phyloP scores from a whole-genome alignment of 177 flowering plant genomes.

The Telopea speciosissima region DNA sequence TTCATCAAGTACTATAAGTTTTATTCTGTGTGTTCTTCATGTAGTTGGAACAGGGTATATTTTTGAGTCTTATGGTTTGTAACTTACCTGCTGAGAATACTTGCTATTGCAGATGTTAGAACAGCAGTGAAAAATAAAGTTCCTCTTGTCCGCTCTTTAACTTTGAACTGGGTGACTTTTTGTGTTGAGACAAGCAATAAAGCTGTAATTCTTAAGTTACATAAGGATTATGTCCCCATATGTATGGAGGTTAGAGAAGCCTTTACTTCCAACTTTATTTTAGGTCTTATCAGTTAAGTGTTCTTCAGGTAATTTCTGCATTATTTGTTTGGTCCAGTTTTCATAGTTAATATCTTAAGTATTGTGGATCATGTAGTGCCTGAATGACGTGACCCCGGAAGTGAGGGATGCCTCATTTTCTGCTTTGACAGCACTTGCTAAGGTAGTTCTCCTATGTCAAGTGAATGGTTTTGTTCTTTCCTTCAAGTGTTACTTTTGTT shows the following conservation, averaged over 20 bases:
- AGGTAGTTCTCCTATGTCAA: constrained; percentile 61
- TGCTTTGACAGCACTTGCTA: constrained; percentile 90
- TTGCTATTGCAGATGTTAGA: constrained; percentile 65
- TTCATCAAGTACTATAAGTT: no score
- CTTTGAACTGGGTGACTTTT: constrained; percentile 89
- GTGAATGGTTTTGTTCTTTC: no score
- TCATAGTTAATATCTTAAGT: constrained; percentile 1
- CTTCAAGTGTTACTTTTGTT: background rate
- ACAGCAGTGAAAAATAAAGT: constrained; percentile 89
- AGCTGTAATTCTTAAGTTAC: constrained; percentile 78
- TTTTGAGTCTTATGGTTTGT: background rate
- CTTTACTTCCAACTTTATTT: background rate
- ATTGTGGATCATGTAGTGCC: constrained; percentile 46
- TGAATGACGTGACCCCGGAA: constrained; percentile 96
- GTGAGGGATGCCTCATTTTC: constrained; percentile 98
- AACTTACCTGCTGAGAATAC: constrained; percentile 2
- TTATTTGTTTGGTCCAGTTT: background rate
- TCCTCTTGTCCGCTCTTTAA: constrained; percentile 93
- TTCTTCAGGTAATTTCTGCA: background rate
- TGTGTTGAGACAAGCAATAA: constrained; percentile 91
- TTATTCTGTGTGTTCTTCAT: no score
- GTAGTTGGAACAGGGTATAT: no score
- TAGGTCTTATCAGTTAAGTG: background rate
- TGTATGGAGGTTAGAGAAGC: constrained; percentile 86
- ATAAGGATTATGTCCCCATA: constrained; percentile 94